Evolutionary conservation across 2,329 filamentous ascomycete species (phyloP).

Genomic region (Ascochyta pisi): DNA sequence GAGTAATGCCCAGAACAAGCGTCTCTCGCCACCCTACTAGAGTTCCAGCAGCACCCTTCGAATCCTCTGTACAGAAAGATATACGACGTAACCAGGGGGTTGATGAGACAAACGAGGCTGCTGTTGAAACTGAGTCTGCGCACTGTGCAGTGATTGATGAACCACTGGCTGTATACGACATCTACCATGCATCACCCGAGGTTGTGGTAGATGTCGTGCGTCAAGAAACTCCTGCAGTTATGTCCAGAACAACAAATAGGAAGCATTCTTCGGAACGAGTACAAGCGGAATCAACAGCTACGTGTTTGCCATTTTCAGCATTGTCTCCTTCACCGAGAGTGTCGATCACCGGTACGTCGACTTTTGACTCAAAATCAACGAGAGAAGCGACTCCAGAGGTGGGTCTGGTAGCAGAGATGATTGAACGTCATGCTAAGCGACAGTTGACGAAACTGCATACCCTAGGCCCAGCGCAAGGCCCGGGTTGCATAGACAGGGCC

Average conservation of each 20-base stretch:
- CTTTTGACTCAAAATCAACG: background rate
- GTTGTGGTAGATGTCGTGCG: background rate
- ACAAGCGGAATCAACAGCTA: background rate
- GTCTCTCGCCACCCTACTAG: background rate
- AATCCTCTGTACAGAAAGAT: background rate
- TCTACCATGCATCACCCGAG: background rate
- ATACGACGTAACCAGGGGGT: no score
- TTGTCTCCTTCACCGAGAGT: background rate
- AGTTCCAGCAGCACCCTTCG: background rate
- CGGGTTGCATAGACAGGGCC: no score
- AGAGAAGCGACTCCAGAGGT: background rate
- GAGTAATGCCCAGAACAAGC: background rate
- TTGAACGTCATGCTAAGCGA: background rate
- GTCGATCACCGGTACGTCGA: background rate
- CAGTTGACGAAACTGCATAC: no score
- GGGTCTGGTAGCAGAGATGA: background rate
- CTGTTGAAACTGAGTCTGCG: no score
- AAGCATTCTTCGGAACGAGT: background rate
- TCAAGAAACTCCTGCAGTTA: background rate
- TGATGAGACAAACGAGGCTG: no score
- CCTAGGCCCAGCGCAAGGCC: no score
- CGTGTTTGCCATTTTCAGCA: background rate
- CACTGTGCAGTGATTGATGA: background rate
- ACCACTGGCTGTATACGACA: background rate
- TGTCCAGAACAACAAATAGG: background rate